Base-by-base conservation (phyloP, 768 basidiomycete species). In the Neoboletus magnificus region DNA sequence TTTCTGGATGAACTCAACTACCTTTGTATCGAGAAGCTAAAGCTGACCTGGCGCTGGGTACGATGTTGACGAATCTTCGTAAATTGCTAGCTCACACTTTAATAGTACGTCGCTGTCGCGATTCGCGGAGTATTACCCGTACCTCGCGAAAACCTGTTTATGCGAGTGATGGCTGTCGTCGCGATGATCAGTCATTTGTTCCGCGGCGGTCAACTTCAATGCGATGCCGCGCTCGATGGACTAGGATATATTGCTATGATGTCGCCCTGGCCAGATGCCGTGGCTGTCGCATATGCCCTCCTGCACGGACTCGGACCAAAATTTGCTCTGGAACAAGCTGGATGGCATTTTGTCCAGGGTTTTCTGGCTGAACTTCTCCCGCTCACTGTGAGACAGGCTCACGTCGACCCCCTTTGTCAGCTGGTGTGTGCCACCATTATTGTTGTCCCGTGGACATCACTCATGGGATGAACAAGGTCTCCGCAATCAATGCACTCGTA, bases 41-140 rank as follows among this genome's bases (percentile, higher is more conserved):
- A 60, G 25, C 16, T 52, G 43, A 54, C 53, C 3, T 64, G 58
- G 56, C 53, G 46, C 35, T 62, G 55, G 64, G 66, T 66, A 54
- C 18, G 57, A 46, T 33, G 15, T 13, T 30, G 18, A 27, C 13
- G 5, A 15, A 12, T 37, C 23, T 15, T 35, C 18, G 27, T 44
- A 2, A 20, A 3, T 29, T 23, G 6, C 7, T 41, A 3, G 39
- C 60, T 64, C 30, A 64, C 36, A 15, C 27, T 42, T 30, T 47
- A n/a, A 11, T 35, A 66, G 60, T 60, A 62, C 25, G 41, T 48
- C 25, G 37, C 52, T 10, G 50, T 46, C 27, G 30, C 43, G 41
- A 36, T 20, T 32, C 56, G 46, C 12, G 22, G 33, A 20, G 27
- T 33, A 1, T 35, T 45, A 33, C 44, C 56, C 13, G 40, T 54